These are phyloP conservation scores for Gnomoniopsis smithogilvyi DNA, from an alignment of 2,329 filamentous ascomycete genomes.

Conservation along the genomic window DNA sequence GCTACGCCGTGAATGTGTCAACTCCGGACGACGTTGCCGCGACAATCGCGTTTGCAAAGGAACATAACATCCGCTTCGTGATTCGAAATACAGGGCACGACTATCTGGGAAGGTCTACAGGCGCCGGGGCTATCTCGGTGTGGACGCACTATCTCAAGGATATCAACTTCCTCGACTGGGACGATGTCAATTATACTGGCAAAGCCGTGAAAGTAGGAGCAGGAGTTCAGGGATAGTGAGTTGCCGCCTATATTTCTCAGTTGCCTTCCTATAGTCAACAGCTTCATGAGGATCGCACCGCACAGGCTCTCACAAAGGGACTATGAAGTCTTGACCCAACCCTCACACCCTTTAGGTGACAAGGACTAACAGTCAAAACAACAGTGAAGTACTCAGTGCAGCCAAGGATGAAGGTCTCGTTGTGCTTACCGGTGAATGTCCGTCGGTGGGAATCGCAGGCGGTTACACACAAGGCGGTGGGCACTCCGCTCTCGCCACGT, in stretches of 20 bases:
- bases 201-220: constrained; percentile 53
- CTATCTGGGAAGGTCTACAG: constrained; percentile 14
- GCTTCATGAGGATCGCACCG: too few species aligned
- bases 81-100: constrained; percentile 44
- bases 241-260: too few species aligned
- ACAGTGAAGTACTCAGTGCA: constrained; percentile 44
- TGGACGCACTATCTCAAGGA: constrained; percentile 43
- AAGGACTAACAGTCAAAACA: neutral
- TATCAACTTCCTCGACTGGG: constrained; percentile 21
- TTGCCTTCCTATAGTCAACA: too few species aligned
- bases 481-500: constrained; percentile 47
- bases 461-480: constrained; percentile 50
- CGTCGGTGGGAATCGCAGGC: constrained; percentile 47
- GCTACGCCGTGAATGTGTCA: constrained; percentile 23
- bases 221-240: constrained; percentile 44
- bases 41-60: constrained; percentile 29
- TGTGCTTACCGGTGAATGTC: constrained; percentile 19
- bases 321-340: too few species aligned
- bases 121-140: constrained; percentile 38
- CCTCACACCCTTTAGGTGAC: too few species aligned
- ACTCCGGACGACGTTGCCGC: constrained; percentile 18
- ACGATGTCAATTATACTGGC: constrained; percentile 33
- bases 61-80: constrained; percentile 38
- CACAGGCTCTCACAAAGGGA: too few species aligned
- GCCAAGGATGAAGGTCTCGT: constrained; percentile 41